Conservation (phyloP, 1,139 yeast genomes). For the Geotrichum citri-aurantii region DNA sequence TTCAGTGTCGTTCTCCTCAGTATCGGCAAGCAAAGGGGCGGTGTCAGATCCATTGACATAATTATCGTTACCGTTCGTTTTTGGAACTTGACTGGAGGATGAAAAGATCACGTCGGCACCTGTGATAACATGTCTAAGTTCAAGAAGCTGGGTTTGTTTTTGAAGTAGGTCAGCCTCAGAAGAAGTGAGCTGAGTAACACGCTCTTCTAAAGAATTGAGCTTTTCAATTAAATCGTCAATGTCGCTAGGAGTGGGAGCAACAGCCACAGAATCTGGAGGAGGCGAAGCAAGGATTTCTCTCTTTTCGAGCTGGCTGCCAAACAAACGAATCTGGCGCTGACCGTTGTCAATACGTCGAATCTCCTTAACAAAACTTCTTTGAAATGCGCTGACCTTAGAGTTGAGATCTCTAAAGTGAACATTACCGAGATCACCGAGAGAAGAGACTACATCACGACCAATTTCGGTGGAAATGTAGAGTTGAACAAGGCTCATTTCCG, state of each 20-base stretch:
- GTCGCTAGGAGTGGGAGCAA: conserved; percentile 52
- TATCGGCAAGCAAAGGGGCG: conserved; percentile 24
- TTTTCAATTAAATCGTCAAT: conserved; percentile 71
- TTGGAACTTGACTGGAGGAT: conserved; percentile 21
- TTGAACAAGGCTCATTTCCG: conserved; percentile 92
- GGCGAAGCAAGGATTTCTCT: conserved; percentile 28
- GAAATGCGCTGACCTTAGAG: conserved; percentile 72
- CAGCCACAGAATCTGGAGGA: conserved; percentile 30
- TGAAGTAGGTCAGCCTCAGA: conserved; percentile 50
- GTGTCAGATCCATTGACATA: conserved; percentile 7
- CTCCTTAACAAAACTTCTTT: conserved; percentile 81
- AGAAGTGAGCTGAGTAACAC: conserved; percentile 52
- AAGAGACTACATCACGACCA: conserved; percentile 81
- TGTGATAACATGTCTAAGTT: conserved; percentile 61
- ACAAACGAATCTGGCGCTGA: conserved; percentile 52
- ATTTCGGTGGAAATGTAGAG: conserved; percentile 87
- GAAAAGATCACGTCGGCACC: conserved; percentile 68
- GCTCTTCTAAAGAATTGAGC: conserved; percentile 57
- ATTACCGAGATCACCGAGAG: conserved; percentile 75
- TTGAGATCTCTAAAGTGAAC: conserved; percentile 74
- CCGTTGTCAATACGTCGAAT: conserved; percentile 60
- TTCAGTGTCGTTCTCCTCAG: conserved; percentile 15
- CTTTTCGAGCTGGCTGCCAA: conserved; percentile 30
- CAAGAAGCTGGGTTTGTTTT: conserved; percentile 53
- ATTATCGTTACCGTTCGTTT: conserved; percentile 21